Evolutionary conservation across 345 rosid species (phyloP).

Genomic region (Salix koriyanagi): DNA sequence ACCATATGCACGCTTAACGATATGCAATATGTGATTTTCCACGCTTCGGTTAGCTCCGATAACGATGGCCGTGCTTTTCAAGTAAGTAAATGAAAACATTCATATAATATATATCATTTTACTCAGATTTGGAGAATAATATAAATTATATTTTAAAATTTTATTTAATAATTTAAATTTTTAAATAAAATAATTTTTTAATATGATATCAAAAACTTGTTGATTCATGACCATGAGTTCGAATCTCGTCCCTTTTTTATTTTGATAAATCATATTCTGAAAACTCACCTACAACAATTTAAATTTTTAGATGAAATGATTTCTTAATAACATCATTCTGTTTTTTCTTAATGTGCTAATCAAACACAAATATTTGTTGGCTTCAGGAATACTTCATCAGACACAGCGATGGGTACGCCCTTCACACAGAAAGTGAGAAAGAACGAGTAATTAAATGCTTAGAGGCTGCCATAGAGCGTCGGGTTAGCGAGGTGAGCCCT

Average conservation of each 20-base stretch:
- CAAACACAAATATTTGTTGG: background rate
- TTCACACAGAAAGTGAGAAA: constrained; percentile 33
- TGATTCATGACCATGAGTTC: fast-evolving
- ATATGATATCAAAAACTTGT: too few species aligned
- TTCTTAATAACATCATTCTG: background rate
- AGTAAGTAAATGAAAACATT: constrained; percentile 25
- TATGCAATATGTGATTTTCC: constrained; percentile 78
- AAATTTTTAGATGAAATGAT: fast-evolving
- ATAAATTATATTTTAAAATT: too few species aligned
- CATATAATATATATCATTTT: background rate
- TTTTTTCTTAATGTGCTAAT: background rate
- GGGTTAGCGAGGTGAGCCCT: constrained; percentile 46
- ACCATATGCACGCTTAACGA: constrained; percentile 66
- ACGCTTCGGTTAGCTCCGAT: constrained; percentile 47
- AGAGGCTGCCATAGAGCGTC: constrained; percentile 52
- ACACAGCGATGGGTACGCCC: constrained; percentile 31
- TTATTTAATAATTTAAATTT: too few species aligned
- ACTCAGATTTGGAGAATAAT: too few species aligned
- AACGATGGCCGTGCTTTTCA: constrained; percentile 54
- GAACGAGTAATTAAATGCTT: constrained; percentile 48
- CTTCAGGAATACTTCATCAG: constrained; percentile 37
- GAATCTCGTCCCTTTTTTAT: too few species aligned
- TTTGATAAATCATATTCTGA: too few species aligned
- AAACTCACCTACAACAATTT: too few species aligned
- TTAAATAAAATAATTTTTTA: too few species aligned